Base-by-base conservation (phyloP, 2,329 filamentous ascomycete genomes). In the Talaromyces sp. region DNA sequence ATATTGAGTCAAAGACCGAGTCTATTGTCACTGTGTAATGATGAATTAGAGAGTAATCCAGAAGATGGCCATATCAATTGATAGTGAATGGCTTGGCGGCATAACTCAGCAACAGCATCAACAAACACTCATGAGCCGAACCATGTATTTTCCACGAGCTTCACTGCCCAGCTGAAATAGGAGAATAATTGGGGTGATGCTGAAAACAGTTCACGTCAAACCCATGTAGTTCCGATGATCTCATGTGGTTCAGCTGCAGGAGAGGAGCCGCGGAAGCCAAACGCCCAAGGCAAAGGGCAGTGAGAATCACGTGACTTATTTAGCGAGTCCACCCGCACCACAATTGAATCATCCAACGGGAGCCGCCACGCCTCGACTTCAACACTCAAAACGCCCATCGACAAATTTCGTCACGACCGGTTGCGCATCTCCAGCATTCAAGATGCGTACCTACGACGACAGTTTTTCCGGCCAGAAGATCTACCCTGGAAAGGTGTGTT, bases 391-490 rank as follows among this genome's bases (percentile, higher is more conserved):
- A 46, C 73, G 72, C 72, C 72, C 73, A 77, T 68, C 73, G 71
- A 73, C 71, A 72, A 70, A 68, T 65, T 68, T 69, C 71, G 67
- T 70, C 68, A 62, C 66, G 65, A 70, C 70, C 74, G 73, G 73
- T 72, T 73, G 72, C 76, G 75, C 76, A 78, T 77, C 75, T 69
- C 68, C 71, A 74, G 75, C 78, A 78, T 78, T 79, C 82, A 86
- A 82, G 77, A 88, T 88, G 86, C 84, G 86, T 83, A 88, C 86
- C 80, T 90, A 89, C 87, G 87, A 90, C 82, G 87, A 90, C 77
- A 84, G 85, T 74, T 90, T 90, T 85, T 87, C 84, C 80, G 87
- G 86, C 75, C 82, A 86, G 81, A 89, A 88, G 83, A 89, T 90
- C 82, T 90, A 89, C 84, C 87, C 87, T 75, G 87, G 87, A 80